Base-by-base conservation (phyloP, 495 filamentous ascomycete genomes). In the Evansstolkia leycettana region DNA sequence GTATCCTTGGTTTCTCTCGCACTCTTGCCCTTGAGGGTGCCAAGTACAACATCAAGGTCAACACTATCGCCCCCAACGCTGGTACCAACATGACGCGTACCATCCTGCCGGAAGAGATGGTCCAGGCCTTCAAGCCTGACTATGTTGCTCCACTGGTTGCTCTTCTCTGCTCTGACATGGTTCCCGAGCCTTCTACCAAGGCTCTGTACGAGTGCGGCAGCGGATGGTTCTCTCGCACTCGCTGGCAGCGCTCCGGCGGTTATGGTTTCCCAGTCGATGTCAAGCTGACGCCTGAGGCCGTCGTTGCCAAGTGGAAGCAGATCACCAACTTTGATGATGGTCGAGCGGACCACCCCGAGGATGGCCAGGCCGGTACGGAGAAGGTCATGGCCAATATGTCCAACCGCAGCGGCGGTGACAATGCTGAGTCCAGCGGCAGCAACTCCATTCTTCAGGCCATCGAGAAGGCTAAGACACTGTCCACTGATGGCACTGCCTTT, bases 91-190 rank as follows among this genome's bases (percentile, higher is more conserved):
- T 98, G 84, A 98, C 90, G 41, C 71, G 78, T 38, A 88, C 83
- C 36, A 85, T 98, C 64, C 80, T 98, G 65, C 92, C 90, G 25
- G 86, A 95, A 53, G 90, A 96, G 64, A 78, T 96, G 69, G 87
- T 98, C 28, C 89, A 95, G 69, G 92, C 90, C 24, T 94, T 98
- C 75, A 98, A 98, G 78, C 90, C 90, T 29, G 90, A 95, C 48
- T 95, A 96, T 56, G 88, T 98, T 59, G 90, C 90, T 29, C 90
- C 90, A 31, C 57, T 95, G 27, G 89, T 98, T 31, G 80, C 82
- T 17, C 75, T 85, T 20, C 79, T 98, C 28, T 81, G 74, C 67
- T 90, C 84, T 36, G 90, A 98, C 62, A 83, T 83, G 52, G 69
- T 82, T 15, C 89, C 89, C 17, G 74, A 80, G 43, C 77, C 84